Evolutionary conservation across 345 rosid genomes (phyloP), one percentile per base, ranked within the genome.

Genomic region (Pseudoturritis turrita): DNA sequence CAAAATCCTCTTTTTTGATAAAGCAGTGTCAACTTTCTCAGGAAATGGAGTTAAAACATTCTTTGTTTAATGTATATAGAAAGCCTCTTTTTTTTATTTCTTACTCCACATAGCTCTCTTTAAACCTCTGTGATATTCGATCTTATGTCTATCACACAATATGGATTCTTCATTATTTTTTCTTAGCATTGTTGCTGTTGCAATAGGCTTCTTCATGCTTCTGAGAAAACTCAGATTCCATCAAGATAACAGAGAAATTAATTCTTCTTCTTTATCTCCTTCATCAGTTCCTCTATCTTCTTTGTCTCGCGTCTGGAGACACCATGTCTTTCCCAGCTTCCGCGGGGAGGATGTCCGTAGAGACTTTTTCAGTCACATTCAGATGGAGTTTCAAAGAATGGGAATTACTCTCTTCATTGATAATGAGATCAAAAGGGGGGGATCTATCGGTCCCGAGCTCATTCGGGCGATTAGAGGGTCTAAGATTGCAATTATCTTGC

Each of bases 351-450:
- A 62, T 6, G 67, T 66, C 1, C 71, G 61, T 4, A 52, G 19
- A 52, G 19, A 40, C 51, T 53, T 67, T 2, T 12, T 67, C 28
- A 53, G 71, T 67, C 71, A 67, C 4, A 40, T 67, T 67, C 51
- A 25, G 4, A 26, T 7, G 40, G 71, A 67, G 51, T 26, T 67
- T 6, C 40, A 67, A 40, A 67, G 72, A 28, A 53, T 17, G n/a
- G 62, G 41, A 26, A 67, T 53, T 53, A 28, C 72, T 41, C 4
- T 21, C 0, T 68, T 68, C 53, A 10, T 4, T 7, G 62, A 68
- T 28, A 54, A 68, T 5, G 15, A 68, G 4, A 68, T 41, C 15
- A 18, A 12, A 53, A 53, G 72, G 41, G 14, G 67, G 10, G 53
- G 44, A 44, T 45, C 39, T 2, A 62, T 62, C 3, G 40, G 53